These are phyloP conservation scores for Nicotiana tabacum DNA, from an alignment of 257 asterid genomes.

Conservation along the genomic window DNA sequence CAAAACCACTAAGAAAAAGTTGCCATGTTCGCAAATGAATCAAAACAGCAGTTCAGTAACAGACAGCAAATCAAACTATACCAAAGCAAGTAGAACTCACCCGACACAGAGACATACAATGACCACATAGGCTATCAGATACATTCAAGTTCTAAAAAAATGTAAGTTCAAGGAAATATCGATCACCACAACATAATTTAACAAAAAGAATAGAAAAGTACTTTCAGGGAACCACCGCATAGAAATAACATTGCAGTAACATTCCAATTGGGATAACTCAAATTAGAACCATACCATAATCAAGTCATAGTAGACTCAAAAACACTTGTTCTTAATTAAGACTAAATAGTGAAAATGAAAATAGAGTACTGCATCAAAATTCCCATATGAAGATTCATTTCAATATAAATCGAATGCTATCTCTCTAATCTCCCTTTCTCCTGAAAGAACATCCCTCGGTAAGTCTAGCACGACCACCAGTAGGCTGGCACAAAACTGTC, in stretches of 20 bases:
- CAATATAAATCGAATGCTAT: background rate
- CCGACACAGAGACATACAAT: background rate
- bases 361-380: background rate
- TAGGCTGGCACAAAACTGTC: conserved; percentile 60
- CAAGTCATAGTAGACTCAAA: background rate
- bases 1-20: too few relatives aligned
- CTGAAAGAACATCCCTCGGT: conserved; percentile 77
- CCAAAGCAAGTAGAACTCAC: background rate
- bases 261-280: background rate
- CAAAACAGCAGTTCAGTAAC: background rate
- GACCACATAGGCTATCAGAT: background rate
- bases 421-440: conserved; percentile 50
- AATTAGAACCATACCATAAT: background rate
- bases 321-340: background rate
- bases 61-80: background rate
- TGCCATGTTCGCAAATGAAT: too few relatives aligned
- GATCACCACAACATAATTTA: too few relatives aligned
- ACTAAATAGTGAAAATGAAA: conserved; percentile 21
- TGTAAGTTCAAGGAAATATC: background rate
- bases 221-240: background rate
- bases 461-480: conserved; percentile 62
- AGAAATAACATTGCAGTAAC: background rate
- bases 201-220: background rate
- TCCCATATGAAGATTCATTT: background rate
- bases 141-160: background rate